A percentile compares a stretch with the other conserved stretches of the same genome.
These are phyloP conservation scores for Pistacia integerrima DNA, from an alignment of 345 rosid genomes.

Conservation along the genomic window DNA sequence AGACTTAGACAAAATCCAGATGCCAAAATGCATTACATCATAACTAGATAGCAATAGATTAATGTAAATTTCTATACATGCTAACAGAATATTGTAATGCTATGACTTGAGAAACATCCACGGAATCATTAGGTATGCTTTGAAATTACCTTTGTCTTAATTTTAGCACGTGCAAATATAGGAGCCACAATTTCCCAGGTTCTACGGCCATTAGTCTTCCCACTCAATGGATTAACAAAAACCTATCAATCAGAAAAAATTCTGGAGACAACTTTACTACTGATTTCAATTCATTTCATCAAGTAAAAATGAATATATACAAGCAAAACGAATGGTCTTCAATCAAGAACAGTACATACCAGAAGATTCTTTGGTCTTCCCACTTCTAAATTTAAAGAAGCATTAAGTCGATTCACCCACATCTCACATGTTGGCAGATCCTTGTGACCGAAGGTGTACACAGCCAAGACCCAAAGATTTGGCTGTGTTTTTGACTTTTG, in stretches of 20 bases:
- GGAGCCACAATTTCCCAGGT: constrained; percentile 87
- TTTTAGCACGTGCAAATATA: constrained; percentile 65
- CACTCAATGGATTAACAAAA: constrained; percentile 85
- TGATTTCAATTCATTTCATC: constrained; percentile 14
- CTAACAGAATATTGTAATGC: constrained; percentile 2
- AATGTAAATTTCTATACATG: not conserved
- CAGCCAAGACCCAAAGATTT: constrained; percentile 54
- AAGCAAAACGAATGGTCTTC: not conserved
- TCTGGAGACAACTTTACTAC: constrained; percentile 20
- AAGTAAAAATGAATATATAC: constrained; percentile 10
- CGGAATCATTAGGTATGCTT: not conserved
- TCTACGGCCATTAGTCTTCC: constrained; percentile 68
- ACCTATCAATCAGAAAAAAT: constrained; percentile 49
- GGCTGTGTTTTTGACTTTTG: constrained; percentile 62
- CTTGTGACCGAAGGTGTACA: constrained; percentile 65
- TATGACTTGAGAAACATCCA: not conserved
- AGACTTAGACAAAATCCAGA: not conserved
- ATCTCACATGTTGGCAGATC: constrained; percentile 64
- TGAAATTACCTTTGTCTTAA: constrained; percentile 62
- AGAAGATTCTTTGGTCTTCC: constrained; percentile 83
- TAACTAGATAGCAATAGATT: not conserved
- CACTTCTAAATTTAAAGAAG: constrained; percentile 47
- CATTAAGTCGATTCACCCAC: constrained; percentile 66
- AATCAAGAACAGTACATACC: constrained; percentile 44
- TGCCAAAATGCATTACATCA: constrained; percentile 1